Evolutionary conservation across 148 eudicot genomes (phyloP).

Genomic region (Nyssa sinensis): DNA sequence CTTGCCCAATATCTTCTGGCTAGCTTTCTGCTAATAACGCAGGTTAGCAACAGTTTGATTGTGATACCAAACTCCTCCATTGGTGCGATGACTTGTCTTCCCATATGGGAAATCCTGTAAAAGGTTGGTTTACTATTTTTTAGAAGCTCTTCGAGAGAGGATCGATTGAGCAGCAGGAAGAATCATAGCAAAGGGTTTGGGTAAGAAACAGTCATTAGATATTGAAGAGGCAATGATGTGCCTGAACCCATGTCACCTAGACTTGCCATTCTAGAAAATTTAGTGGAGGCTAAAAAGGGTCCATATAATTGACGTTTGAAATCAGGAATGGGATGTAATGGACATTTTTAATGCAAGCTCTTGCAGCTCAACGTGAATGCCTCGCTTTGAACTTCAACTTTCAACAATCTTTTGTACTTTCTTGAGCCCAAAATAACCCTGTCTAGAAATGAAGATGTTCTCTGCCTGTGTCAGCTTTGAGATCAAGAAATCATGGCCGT

Average conservation of each 20-base stretch:
- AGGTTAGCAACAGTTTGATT: slow-evolving; percentile 16
- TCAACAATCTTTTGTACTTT: too few species aligned
- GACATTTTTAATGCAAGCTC: slow-evolving; percentile 28
- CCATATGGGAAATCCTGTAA: slow-evolving; percentile 22
- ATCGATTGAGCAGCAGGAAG: slow-evolving; percentile 29
- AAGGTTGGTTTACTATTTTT: slow-evolving; percentile 22
- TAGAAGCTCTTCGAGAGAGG: slow-evolving; percentile 27
- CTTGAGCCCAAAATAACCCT: too few species aligned
- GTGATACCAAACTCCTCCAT: slow-evolving; percentile 18
- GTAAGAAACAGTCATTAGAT: background rate
- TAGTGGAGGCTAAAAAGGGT: slow-evolving; percentile 17
- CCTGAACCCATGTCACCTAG: slow-evolving; percentile 2
- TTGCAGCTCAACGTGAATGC: slow-evolving; percentile 6
- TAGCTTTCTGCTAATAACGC: slow-evolving; percentile 24
- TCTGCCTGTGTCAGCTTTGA: too few species aligned
- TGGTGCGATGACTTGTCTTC: slow-evolving; percentile 8
- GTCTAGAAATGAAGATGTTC: too few species aligned
- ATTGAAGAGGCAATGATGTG: slow-evolving; percentile 2
- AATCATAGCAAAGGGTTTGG: background rate
- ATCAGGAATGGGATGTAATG: slow-evolving; percentile 28
- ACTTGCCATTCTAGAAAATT: slow-evolving; percentile 25
- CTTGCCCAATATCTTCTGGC: slow-evolving; percentile 20
- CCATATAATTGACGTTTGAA: slow-evolving; percentile 35
- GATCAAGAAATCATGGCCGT: too few species aligned
- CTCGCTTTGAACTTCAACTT: slow-evolving; percentile 20